A percentile compares a stretch with the other conserved stretches of the same genome.
Evolutionary conservation across 192 early-diverging fungal genomes (phyloP).

Genomic region (Backusella mclennaniae): DNA sequence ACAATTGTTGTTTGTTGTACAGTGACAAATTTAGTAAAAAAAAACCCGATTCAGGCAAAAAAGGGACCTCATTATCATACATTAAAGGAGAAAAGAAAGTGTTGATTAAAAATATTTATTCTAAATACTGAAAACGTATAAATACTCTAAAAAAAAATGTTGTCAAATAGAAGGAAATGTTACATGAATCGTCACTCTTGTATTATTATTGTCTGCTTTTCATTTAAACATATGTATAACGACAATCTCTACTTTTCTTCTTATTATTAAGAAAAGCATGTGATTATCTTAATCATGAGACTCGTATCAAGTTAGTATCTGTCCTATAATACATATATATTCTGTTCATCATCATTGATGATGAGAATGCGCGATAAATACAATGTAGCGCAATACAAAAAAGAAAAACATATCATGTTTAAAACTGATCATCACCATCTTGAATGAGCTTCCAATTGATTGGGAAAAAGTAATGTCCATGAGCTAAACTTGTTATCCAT

Average conservation of each 20-base stretch:
- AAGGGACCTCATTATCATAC: neutral
- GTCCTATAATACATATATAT: neutral
- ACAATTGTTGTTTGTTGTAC: neutral
- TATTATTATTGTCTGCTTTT: neutral
- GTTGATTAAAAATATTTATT: neutral
- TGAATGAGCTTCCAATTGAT: too few relatives aligned
- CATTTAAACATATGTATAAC: neutral
- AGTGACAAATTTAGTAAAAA: neutral
- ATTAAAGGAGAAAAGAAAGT: neutral
- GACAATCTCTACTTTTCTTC: neutral
- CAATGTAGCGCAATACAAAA: too few relatives aligned
- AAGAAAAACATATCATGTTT: too few relatives aligned
- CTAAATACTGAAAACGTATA: neutral
- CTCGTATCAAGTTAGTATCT: neutral
- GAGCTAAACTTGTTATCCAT: too few relatives aligned
- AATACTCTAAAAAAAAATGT: neutral
- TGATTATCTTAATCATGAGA: neutral
- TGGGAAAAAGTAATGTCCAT: too few relatives aligned
- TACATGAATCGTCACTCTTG: neutral
- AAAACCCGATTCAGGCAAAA: neutral
- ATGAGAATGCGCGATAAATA: too few relatives aligned
- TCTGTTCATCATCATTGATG: too few relatives aligned
- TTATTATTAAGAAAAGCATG: neutral
- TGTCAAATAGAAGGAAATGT: neutral
- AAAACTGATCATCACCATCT: too few relatives aligned